Conservation (phyloP, 805 yeast species). For the Starmerella gropengiesseri region DNA sequence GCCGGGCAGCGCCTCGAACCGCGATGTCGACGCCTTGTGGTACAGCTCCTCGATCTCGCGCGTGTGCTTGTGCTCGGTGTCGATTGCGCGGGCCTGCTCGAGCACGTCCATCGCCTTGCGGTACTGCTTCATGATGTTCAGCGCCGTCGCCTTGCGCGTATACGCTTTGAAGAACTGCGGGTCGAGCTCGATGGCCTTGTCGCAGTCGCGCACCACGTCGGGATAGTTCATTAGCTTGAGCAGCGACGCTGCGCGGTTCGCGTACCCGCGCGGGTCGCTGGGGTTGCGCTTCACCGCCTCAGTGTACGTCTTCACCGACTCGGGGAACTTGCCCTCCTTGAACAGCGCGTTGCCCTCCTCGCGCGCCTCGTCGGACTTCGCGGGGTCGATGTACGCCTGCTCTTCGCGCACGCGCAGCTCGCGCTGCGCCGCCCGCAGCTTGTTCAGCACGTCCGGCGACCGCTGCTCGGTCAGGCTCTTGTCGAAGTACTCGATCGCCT, state of each 20-base stretch:
- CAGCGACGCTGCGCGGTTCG: conserved; percentile 95
- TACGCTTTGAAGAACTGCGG: conserved; percentile 88
- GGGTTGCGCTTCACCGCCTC: conserved; percentile 98
- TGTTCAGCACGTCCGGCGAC: conserved; percentile 82
- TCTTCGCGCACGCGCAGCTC: conserved; percentile 70
- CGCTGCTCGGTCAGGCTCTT: conserved; percentile 94
- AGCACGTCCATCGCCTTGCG: conserved; percentile 72
- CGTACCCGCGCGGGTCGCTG: conserved; percentile 88
- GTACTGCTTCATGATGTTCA: conserved; percentile 81
- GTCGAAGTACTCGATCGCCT: conserved; percentile 71
- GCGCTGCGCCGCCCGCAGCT: conserved; percentile 79
- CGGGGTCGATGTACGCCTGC: conserved; percentile 74
- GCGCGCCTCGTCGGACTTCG: conserved; percentile 90
- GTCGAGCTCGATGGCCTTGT: conserved; percentile 76
- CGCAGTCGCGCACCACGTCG: conserved; percentile 88
- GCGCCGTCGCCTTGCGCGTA: conserved; percentile 92
- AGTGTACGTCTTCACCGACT: conserved; percentile 83
- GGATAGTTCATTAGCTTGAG: conserved; percentile 95
- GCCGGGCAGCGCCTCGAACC: conserved; percentile 69
- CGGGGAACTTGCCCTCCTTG: conserved; percentile 91
- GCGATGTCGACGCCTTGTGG: conserved; percentile 62
- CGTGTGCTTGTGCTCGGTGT: conserved; percentile 46
- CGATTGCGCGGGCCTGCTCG: conserved; percentile 65
- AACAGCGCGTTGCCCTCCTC: conserved; percentile 81
- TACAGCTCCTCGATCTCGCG: conserved; percentile 75